Evolutionary conservation across 768 basidiomycete genomes (phyloP), one percentile per base, ranked within the genome.

Genomic region (Boletus speciosus): DNA sequence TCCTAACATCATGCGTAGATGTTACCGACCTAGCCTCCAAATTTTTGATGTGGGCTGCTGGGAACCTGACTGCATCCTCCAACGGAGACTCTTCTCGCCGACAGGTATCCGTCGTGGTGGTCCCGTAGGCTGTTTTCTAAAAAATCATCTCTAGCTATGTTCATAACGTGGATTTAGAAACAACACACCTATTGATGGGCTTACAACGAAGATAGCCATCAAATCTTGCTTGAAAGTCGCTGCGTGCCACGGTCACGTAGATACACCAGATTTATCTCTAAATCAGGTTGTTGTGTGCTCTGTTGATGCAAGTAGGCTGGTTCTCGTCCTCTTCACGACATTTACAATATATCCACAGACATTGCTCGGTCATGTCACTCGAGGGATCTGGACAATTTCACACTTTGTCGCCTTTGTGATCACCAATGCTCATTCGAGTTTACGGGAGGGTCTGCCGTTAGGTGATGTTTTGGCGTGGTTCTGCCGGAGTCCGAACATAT

Each of bases 381-480:
- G 60, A 42, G 75, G 74, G 23, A 63, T 65, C 23, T 64, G 81
- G 52, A 61, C 72, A 27, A 71, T 82, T 47, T 68, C 73, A 8
- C 78, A 82, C 58, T 52, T 79, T 27, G 71, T 76, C 56, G 59
- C 76, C 23, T 55, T 85, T 46, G 66, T 82, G 16, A 69, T 84
- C 46, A 61, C 64, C 44, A 71, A 80, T 50, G 76, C 74, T n/a
- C 67, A 76, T 45, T 63, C 59, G 25, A 59, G 74, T 49, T 63
- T 69, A 56, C 70, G 74, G 49, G 66, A 72, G 32, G 69, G 74
- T 46, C 71, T 71, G 9, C 72, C 75, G 10, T 68, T 80, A 43
- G 64, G 74, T 27, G 74, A 74, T 55, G 57, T 81, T 42, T 76
- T 81, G 73, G 67, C 69, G 36, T 73, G 78, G 52, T 78, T 77